Conservation (phyloP, 768 basidiomycete genomes). For the Candolleomyces eurysporus region DNA sequence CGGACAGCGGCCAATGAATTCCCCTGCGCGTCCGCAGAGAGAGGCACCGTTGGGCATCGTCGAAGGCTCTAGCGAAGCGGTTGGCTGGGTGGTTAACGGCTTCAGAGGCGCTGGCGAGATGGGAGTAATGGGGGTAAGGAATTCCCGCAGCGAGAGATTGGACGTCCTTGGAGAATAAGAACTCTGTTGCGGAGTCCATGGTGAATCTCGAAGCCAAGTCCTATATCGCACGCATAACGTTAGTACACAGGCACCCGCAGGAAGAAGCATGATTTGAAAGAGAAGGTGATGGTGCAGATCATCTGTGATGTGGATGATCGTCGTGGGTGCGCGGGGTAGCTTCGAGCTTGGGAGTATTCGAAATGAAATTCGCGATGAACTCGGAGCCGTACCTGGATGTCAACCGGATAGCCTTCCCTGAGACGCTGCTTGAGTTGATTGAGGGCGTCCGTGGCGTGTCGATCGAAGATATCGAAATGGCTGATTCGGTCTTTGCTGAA, state of each 20-base stretch:
- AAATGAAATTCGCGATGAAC: not conserved
- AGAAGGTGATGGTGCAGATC: no score
- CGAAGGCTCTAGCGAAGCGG: constrained; percentile 28
- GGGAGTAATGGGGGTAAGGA: constrained; percentile 38
- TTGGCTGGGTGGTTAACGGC: not conserved
- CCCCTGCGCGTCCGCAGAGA: constrained; percentile 35
- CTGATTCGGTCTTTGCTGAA: constrained; percentile 53
- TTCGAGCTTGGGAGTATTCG: no score
- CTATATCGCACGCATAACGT: constrained; percentile 13
- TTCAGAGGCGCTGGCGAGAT: constrained; percentile 9
- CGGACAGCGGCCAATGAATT: constrained; percentile 41
- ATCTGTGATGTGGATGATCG: no score
- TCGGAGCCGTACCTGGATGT: constrained; percentile 45
- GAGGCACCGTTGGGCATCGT: constrained; percentile 34
- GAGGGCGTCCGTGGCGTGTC: constrained; percentile 49
- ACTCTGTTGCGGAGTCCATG: constrained; percentile 61
- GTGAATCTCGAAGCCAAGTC: constrained; percentile 53
- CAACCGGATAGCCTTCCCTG: constrained; percentile 45
- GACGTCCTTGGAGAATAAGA: constrained; percentile 56
- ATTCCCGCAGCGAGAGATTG: constrained; percentile 47
- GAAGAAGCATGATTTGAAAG: no score
- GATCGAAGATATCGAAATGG: constrained; percentile 54
- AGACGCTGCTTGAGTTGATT: constrained; percentile 40
- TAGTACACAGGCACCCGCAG: no score
- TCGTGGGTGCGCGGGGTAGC: no score